phyloP scores from a whole-genome alignment of 306 rosid species.

The Crataegus laevigata region DNA sequence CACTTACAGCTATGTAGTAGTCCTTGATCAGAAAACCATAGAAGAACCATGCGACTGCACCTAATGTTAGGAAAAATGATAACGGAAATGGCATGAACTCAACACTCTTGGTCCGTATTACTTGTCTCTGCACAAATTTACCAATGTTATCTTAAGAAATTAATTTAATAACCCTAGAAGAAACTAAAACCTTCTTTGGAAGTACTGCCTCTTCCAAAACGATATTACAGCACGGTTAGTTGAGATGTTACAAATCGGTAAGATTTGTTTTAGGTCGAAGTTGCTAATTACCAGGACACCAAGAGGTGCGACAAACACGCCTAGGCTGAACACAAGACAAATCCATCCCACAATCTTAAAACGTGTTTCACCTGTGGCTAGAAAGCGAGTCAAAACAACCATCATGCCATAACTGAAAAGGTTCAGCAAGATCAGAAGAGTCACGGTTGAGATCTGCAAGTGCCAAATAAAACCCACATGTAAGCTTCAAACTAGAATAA shows the following conservation, averaged over 20 bases:
- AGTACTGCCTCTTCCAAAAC: background rate
- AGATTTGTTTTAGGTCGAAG: background rate
- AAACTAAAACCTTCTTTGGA: background rate
- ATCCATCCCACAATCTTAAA: conserved; percentile 74
- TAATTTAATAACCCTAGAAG: background rate
- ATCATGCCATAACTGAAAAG: conserved; percentile 67
- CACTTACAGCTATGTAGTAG: conserved; percentile 75
- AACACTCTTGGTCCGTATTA: conserved; percentile 66
- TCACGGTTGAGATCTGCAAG: conserved; percentile 50
- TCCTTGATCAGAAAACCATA: conserved; percentile 79
- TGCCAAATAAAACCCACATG: background rate
- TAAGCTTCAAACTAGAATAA: background rate
- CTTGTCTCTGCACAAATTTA: conserved; percentile 50
- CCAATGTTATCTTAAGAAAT: background rate
- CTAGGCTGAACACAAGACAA: conserved; percentile 65
- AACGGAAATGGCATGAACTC: conserved; percentile 88
- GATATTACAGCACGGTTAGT: background rate
- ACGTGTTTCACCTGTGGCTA: conserved; percentile 52
- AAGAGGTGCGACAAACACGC: conserved; percentile 90
- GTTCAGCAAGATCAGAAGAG: conserved; percentile 54
- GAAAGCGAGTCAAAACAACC: conserved; percentile 53
- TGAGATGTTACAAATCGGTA: background rate
- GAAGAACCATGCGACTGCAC: conserved; percentile 94
- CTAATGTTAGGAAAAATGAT: conserved; percentile 68
- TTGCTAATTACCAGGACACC: conserved; percentile 47